Conservation (phyloP, 805 yeast species). For the Yamadazyma olivae region DNA sequence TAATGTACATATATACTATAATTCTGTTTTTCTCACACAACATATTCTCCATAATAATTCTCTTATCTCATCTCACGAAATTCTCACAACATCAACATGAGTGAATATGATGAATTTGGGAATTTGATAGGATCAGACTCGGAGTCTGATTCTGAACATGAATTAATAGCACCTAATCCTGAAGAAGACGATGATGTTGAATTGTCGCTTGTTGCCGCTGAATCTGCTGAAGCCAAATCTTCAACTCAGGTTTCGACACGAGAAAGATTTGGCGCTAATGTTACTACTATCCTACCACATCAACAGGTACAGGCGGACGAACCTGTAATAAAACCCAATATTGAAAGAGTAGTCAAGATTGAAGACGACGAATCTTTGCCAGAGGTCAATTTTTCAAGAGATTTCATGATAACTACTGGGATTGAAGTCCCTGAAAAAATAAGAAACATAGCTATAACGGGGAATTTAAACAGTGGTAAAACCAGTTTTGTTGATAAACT, state of each 20-base stretch:
- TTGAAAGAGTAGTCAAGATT: conserved; percentile 24
- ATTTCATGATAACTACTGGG: conserved; percentile 53
- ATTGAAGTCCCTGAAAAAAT: conserved; percentile 55
- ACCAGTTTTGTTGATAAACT: conserved; percentile 72
- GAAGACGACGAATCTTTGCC: conserved; percentile 26
- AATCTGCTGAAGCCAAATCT: background rate
- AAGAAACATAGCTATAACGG: conserved; percentile 76
- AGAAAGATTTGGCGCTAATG: conserved; percentile 36
- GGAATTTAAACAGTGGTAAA: conserved; percentile 82
- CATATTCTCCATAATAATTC: background rate
- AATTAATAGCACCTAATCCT: conserved; percentile 5
- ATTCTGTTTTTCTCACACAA: background rate
- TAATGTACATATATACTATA: conserved; percentile 8
- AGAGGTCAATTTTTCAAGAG: conserved; percentile 53
- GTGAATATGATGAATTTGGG: conserved; percentile 82
- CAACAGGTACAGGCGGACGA: conserved; percentile 14
- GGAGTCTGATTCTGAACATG: conserved; percentile 40
- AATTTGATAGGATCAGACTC: conserved; percentile 40
- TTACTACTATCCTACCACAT: conserved; percentile 57
- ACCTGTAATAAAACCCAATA: conserved; percentile 19
- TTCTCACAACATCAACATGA: conserved; percentile 22
- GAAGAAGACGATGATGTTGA: conserved; percentile 1
- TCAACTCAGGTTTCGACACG: background rate
- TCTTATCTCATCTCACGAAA: background rate
- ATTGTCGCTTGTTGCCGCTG: background rate